Evolutionary conservation across 1,284 basidiomycete species (phyloP), one percentile per base, ranked within the genome.

Genomic region (Coniferiporia sulphurascens): DNA sequence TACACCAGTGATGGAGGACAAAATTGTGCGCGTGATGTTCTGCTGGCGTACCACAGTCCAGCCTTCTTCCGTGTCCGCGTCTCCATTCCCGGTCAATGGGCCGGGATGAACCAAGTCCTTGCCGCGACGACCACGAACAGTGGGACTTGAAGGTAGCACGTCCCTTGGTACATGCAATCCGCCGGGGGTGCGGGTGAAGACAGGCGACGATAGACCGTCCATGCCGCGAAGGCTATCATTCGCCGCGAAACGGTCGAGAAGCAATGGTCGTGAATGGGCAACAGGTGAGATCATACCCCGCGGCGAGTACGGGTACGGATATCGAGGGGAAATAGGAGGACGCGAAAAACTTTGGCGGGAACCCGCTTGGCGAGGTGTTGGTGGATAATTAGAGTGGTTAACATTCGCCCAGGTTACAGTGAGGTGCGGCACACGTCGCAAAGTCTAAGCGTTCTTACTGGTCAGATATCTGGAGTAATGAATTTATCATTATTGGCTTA

Each of bases 401-500:
- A 81, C 83, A 70, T 90, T 88, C 19, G 87, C 85, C 89, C 89
- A 91, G 38, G 86, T 87, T n/a, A 88, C 84, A 0, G 78, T 83
- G 8, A 91, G 68, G 69, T 88, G 84, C 52, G 87, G 83, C 12
- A 90, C 76, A 56, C 78, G 76, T 62, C 85, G 81, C 63, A 91
- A 76, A 9, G 85, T 82, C 88, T 91, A 63, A 48, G 21, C 52
- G 35, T 61, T 41, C 63, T 43, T 63, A 1, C 44, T 41, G 66
- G 56, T 35, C 48, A 45, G 60, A 34, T 27, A 19, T 48, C 41
- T 17, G 54, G 21, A 55, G 13, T n/a, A 19, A 19, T n/a, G 2
- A n/a, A n/a, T 21, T 12, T 8, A 46, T 46, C 8, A 46, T 46
- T 17, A 2, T 15, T 36, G 44, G 69, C 74, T 62, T 69, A 89